Evolutionary conservation across 2,329 filamentous ascomycete species (phyloP).

Genomic region (Metarhizium rileyi): DNA sequence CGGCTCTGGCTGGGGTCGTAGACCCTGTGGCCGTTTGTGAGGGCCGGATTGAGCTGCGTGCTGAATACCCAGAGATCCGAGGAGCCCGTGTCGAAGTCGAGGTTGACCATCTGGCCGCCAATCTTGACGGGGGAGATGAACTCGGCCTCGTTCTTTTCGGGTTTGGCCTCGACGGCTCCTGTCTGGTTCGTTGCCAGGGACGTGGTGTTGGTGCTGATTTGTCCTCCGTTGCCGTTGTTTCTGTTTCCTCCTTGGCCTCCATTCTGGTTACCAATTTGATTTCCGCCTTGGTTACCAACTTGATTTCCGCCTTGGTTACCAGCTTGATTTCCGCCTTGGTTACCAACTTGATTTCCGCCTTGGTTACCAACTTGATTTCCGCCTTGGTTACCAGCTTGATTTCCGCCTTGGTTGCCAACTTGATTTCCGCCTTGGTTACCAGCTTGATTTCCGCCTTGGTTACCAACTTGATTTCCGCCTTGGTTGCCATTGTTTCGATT

Average conservation of each 20-base stretch:
- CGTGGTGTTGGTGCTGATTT: background rate
- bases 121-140: slow-evolving; percentile 12
- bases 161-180: background rate
- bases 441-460: background rate
- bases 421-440: slow-evolving; percentile 19
- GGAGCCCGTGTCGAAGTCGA: slow-evolving; percentile 17
- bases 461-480: slow-evolving; percentile 33
- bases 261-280: background rate
- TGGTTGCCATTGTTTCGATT: background rate
- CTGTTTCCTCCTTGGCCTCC: slow-evolving; percentile 19
- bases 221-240: background rate
- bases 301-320: slow-evolving; percentile 19
- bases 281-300: slow-evolving; percentile 27
- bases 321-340: background rate
- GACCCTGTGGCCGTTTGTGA: slow-evolving; percentile 28
- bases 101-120: slow-evolving; percentile 11
- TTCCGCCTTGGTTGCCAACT: background rate
- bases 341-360: background rate
- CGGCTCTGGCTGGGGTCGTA: slow-evolving; percentile 29
- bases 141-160: slow-evolving; percentile 8
- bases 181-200: background rate
- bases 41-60: slow-evolving; percentile 26
- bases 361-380: slow-evolving; percentile 33
- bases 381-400: background rate
- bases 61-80: slow-evolving; percentile 28